phyloP scores from a whole-genome alignment of 495 filamentous ascomycete species.

The Thermothielavioides terrestris region DNA sequence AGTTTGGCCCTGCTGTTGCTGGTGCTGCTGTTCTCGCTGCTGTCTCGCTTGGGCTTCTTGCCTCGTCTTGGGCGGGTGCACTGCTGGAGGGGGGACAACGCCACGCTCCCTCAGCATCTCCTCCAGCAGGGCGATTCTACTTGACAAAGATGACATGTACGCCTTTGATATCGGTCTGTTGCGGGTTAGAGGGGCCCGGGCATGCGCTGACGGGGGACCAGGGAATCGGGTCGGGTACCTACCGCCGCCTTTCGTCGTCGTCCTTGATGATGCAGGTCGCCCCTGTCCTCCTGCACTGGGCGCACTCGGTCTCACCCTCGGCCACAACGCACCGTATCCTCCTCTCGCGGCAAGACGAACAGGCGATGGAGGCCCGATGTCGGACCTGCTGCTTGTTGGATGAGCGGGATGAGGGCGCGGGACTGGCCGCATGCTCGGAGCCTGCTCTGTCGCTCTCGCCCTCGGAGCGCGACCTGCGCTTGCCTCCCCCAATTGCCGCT shows the following conservation, averaged over 20 bases:
- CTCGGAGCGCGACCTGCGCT: slow-evolving; percentile 21
- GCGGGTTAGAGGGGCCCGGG: not conserved
- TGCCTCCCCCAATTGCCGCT: slow-evolving; percentile 6
- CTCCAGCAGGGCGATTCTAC: slow-evolving; percentile 43
- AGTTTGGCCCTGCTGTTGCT: not conserved
- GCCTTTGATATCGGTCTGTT: slow-evolving; percentile 46
- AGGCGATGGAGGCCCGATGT: slow-evolving; percentile 34
- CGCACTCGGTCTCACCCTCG: slow-evolving; percentile 41
- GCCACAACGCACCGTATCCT: slow-evolving; percentile 50
- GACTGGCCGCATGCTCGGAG: slow-evolving; percentile 23
- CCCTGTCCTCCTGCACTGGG: slow-evolving; percentile 44
- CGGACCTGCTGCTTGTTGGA: slow-evolving; percentile 28
- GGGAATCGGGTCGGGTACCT: slow-evolving; percentile 7
- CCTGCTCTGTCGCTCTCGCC: slow-evolving; percentile 19
- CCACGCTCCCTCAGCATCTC: slow-evolving; percentile 41
- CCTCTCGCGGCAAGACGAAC: slow-evolving; percentile 41
- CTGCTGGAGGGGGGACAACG: slow-evolving; percentile 39
- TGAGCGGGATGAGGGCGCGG: slow-evolving; percentile 17
- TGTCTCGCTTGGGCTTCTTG: slow-evolving; percentile 26
- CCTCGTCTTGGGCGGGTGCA: slow-evolving; percentile 45
- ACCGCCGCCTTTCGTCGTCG: slow-evolving; percentile 47
- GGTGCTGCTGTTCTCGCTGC: slow-evolving; percentile 6
- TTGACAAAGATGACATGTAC: slow-evolving; percentile 48
- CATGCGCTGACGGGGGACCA: not conserved
- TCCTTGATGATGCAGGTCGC: slow-evolving; percentile 48